These are phyloP conservation scores for Candida sakaeoensis DNA, from an alignment of 805 yeast genomes.

Conservation along the genomic window DNA sequence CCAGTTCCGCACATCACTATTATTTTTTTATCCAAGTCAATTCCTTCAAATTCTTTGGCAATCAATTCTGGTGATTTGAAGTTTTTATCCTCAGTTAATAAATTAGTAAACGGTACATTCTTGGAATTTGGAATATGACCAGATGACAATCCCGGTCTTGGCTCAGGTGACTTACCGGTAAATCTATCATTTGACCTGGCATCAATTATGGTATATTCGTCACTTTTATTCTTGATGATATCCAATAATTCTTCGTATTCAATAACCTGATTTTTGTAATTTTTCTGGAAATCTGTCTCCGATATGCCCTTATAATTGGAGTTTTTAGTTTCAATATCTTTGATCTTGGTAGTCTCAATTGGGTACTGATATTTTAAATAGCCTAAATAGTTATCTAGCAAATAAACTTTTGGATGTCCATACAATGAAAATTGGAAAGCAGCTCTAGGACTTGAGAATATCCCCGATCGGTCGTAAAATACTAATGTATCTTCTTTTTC, in stretches of 20 bases:
- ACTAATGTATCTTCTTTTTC: constrained; percentile 55
- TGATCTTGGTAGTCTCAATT: constrained; percentile 30
- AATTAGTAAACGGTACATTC: constrained; percentile 68
- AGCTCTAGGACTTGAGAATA: constrained; percentile 85
- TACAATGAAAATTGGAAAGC: constrained; percentile 85
- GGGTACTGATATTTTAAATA: constrained; percentile 48
- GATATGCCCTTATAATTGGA: constrained; percentile 11
- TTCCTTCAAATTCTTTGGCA: constrained; percentile 36
- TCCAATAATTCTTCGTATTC: constrained; percentile 62
- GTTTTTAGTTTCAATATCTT: constrained; percentile 13
- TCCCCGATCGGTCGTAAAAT: constrained; percentile 81
- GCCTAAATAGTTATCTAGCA: constrained; percentile 65
- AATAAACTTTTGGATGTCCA: constrained; percentile 66
- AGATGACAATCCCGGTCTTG: constrained; percentile 79
- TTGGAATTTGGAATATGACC: constrained; percentile 87
- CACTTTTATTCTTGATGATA: constrained; percentile 48
- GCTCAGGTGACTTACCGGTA: constrained; percentile 80
- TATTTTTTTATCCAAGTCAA: constrained; percentile 53
- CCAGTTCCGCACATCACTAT: constrained; percentile 96
- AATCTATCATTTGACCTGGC: constrained; percentile 78
- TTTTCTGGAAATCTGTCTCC: constrained; percentile 28
- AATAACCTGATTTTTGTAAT: constrained; percentile 47
- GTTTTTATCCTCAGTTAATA: constrained; percentile 44
- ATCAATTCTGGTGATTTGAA: constrained; percentile 50
- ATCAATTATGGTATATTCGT: constrained; percentile 62